phyloP scores from a whole-genome alignment of 1,139 yeast species.

The Pichia sp. region DNA sequence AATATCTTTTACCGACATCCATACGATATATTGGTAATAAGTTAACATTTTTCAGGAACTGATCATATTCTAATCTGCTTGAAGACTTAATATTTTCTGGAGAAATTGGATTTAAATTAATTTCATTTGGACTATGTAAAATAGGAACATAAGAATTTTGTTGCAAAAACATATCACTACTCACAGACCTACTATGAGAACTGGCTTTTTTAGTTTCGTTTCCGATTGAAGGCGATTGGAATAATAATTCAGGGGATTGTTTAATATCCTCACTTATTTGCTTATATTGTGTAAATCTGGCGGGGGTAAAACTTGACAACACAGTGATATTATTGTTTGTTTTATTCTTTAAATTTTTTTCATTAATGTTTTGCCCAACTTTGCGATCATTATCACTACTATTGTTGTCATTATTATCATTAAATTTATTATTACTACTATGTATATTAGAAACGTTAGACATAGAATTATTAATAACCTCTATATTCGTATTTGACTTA shows the following conservation, averaged over 20 bases:
- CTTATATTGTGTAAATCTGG: neutral
- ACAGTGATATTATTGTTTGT: neutral
- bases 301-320: neutral
- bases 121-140: neutral
- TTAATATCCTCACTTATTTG: neutral
- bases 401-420: neutral
- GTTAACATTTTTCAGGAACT: constrained; percentile 9
- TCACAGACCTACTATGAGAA: constrained; percentile 3
- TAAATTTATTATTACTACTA: neutral
- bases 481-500: neutral
- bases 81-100: neutral
- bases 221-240: constrained; percentile 1
- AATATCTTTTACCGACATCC: constrained; percentile 2
- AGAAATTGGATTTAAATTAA: neutral
- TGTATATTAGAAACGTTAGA: neutral
- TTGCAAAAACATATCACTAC: constrained; percentile 4
- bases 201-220: neutral
- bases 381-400: neutral
- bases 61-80: constrained; percentile 7
- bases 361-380: neutral
- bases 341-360: neutral
- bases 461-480: neutral
- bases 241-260: neutral
- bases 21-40: constrained; percentile 11
- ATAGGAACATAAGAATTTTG: neutral